phyloP scores from a whole-genome alignment of 345 rosid genomes.

The Stellera chamaejasme region DNA sequence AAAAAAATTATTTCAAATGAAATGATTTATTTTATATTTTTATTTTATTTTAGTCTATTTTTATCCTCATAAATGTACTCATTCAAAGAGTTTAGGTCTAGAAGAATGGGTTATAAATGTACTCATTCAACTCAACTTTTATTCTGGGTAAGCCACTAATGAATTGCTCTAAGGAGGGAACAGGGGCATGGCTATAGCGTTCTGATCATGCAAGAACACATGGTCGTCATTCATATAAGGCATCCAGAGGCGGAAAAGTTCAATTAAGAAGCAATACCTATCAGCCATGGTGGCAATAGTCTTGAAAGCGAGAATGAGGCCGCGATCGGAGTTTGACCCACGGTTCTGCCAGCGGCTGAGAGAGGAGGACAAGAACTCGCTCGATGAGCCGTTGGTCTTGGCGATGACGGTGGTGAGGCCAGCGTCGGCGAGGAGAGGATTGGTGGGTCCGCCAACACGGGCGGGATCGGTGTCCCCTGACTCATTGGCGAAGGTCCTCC shows the following conservation, averaged over 20 bases:
- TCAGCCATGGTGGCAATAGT: constrained; percentile 63
- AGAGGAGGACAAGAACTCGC: constrained; percentile 54
- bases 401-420: constrained; percentile 63
- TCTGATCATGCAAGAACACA: not conserved
- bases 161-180: no score
- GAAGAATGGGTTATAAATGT: no score
- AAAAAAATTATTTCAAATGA: no score
- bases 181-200: no score
- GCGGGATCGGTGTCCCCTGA: constrained; percentile 57
- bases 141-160: no score
- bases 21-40: no score
- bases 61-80: no score
- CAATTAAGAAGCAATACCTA: constrained; percentile 19
- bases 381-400: constrained; percentile 54
- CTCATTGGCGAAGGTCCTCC: constrained; percentile 65
- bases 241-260: not conserved
- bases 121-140: no score
- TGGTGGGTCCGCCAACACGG: constrained; percentile 63
- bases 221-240: not conserved
- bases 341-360: constrained; percentile 63
- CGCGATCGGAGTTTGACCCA: constrained; percentile 66
- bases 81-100: no score
- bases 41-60: no score
- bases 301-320: constrained; percentile 49
- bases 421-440: constrained; percentile 50